A percentile compares a stretch with the other conserved stretches of the same genome.
phyloP scores from a whole-genome alignment of 2,329 filamentous ascomycete genomes.

The Botryosphaeria agaves region DNA sequence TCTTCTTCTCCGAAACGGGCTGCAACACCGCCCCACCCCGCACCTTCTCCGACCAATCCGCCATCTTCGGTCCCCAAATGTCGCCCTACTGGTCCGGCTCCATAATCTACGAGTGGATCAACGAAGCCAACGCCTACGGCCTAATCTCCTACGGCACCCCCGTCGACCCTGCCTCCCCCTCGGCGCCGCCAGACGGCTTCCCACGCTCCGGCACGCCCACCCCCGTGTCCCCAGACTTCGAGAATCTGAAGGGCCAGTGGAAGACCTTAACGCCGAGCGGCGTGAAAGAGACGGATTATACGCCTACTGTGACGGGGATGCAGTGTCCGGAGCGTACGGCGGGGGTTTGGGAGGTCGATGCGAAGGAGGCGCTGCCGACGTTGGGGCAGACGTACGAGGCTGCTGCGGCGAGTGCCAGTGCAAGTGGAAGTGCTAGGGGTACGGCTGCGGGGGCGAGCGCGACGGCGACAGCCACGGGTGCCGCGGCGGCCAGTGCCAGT shows the following conservation, averaged over 20 bases:
- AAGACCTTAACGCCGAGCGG: conserved; percentile 52
- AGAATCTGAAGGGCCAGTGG: conserved; percentile 64
- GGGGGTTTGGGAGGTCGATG: conserved; percentile 56
- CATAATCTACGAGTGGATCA: conserved; percentile 81
- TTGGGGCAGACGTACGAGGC: conserved; percentile 34
- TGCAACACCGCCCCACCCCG: conserved; percentile 52
- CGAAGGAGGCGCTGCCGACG: conserved; percentile 50
- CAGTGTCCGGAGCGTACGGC: conserved; percentile 53
- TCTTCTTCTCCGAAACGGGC: conserved; percentile 81
- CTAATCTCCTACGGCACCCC: conserved; percentile 56
- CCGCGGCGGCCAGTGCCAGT: not conserved
- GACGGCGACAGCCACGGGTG: not conserved
- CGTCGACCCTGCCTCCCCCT: conserved; percentile 26
- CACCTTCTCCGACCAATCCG: conserved; percentile 52
- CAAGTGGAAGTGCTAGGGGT: not conserved
- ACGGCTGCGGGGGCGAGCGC: not conserved
- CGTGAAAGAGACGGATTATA: conserved; percentile 48
- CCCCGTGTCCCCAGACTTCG: conserved; percentile 58
- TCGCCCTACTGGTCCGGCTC: conserved; percentile 52
- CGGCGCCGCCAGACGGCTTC: conserved; percentile 45
- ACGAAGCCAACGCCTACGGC: conserved; percentile 71
- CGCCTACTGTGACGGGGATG: conserved; percentile 41
- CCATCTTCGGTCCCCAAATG: conserved; percentile 65
- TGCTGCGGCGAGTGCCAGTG: not conserved
- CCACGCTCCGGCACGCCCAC: conserved; percentile 55